These are phyloP conservation scores for Solanum dulcamara DNA, from an alignment of 257 asterid genomes.

Conservation along the genomic window DNA sequence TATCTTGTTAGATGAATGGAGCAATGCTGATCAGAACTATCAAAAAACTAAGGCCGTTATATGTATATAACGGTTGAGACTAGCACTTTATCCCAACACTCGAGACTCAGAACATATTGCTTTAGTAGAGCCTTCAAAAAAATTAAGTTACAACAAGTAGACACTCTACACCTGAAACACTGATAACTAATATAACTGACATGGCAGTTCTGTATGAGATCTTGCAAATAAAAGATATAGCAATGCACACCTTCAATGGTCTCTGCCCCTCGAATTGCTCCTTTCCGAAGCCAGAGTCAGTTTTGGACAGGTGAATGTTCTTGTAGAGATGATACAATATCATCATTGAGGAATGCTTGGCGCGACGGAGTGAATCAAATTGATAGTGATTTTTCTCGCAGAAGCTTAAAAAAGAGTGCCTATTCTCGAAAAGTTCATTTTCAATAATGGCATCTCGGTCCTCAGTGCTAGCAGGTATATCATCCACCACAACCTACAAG, in stretches of 20 bases:
- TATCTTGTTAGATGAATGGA: not conserved
- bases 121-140: not conserved
- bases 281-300: not conserved
- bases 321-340: constrained; percentile 49
- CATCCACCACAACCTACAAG: constrained; percentile 26
- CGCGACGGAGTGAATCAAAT: constrained; percentile 59
- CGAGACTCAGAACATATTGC: not conserved
- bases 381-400: constrained; percentile 52
- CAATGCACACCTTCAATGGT: constrained; percentile 18
- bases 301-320: not conserved
- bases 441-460: constrained; percentile 32
- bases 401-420: constrained; percentile 52
- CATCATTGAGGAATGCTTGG: constrained; percentile 88
- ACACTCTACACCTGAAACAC: not conserved
- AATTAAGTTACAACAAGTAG: not conserved
- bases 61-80: not conserved
- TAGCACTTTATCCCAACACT: not conserved
- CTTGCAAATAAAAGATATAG: not conserved
- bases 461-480: constrained; percentile 29
- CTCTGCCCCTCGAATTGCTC: not conserved
- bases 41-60: not conserved
- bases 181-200: not conserved
- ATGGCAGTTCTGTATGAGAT: not conserved
- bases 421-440: constrained; percentile 34
- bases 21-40: not conserved